Percentiles rank a stretch among this genome's conserved stretches.
These are phyloP conservation scores for Verticillium dahliae DNA, from an alignment of 2,329 filamentous ascomycete species.

Conservation along the genomic window DNA sequence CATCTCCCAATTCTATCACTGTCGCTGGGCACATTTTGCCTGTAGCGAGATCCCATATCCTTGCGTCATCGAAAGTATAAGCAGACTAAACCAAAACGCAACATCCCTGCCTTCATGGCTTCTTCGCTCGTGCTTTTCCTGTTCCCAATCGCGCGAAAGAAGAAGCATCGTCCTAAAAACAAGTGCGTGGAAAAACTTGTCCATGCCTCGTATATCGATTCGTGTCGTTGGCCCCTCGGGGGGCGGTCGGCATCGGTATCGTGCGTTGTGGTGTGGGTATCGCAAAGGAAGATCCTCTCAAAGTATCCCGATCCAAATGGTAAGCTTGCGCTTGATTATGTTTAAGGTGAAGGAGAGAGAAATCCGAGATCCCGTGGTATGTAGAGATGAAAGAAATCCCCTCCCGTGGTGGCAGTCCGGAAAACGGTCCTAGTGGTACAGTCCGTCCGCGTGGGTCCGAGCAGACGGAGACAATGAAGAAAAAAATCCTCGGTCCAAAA, in stretches of 20 bases:
- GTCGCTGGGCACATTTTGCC: background rate
- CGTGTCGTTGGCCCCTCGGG: background rate
- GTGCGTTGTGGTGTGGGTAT: constrained; percentile 12
- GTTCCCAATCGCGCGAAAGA: background rate
- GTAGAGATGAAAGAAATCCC: constrained; percentile 8
- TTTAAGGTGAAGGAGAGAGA: constrained; percentile 11
- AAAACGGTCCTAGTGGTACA: constrained; percentile 12
- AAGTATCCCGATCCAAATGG: constrained; percentile 7
- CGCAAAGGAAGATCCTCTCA: constrained; percentile 9
- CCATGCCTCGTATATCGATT: background rate
- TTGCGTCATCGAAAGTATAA: background rate
- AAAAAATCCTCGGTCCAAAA: background rate
- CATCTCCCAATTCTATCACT: background rate
- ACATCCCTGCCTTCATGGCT: background rate
- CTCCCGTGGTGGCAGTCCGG: constrained; percentile 6
- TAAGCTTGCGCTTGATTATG: constrained; percentile 12
- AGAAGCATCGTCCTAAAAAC: background rate
- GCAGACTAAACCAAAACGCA: background rate
- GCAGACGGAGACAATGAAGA: background rate
- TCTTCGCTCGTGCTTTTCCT: background rate
- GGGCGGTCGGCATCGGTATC: background rate
- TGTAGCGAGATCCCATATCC: background rate
- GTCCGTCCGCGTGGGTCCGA: constrained; percentile 4
- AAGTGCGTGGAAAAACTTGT: background rate
- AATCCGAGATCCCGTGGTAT: constrained; percentile 5